phyloP scores from a whole-genome alignment of 306 rosid species.

The Quercus alba region DNA sequence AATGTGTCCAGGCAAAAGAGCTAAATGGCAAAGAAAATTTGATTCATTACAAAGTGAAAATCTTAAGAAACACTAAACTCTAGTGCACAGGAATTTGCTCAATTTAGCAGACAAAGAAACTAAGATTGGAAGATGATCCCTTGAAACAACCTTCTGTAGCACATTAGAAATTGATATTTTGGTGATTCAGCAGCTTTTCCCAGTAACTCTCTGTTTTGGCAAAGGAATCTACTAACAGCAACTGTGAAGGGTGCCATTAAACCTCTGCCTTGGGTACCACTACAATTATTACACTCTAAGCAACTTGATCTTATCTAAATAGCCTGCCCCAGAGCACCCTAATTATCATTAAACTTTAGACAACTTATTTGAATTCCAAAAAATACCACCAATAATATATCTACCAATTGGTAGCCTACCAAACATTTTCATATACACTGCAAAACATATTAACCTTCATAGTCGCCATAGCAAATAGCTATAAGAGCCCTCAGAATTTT shows the following conservation, averaged over 20 bases:
- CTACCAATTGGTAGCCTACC: not conserved
- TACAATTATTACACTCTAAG: not conserved
- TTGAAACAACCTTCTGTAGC: constrained; percentile 7
- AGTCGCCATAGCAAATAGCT: not conserved
- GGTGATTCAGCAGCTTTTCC: not conserved
- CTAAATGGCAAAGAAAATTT: not conserved
- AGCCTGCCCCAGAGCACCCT: not conserved
- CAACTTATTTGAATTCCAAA: not conserved
- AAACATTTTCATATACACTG: not conserved
- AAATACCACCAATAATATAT: not conserved
- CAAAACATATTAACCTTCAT: not conserved
- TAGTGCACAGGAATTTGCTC: constrained; percentile 1
- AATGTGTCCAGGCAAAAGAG: not conserved
- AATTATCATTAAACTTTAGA: not conserved
- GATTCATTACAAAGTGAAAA: not conserved
- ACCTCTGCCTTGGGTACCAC: not conserved
- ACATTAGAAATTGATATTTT: not conserved
- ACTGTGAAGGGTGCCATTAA: not conserved
- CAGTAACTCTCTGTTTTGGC: not conserved
- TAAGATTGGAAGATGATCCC: not conserved
- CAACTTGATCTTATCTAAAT: not conserved
- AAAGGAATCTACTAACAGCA: not conserved
- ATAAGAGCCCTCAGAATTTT: not conserved
- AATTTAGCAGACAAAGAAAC: not conserved
- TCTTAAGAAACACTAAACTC: not conserved